Conservation (phyloP, 345 rosid species). For the Salix caprea region DNA sequence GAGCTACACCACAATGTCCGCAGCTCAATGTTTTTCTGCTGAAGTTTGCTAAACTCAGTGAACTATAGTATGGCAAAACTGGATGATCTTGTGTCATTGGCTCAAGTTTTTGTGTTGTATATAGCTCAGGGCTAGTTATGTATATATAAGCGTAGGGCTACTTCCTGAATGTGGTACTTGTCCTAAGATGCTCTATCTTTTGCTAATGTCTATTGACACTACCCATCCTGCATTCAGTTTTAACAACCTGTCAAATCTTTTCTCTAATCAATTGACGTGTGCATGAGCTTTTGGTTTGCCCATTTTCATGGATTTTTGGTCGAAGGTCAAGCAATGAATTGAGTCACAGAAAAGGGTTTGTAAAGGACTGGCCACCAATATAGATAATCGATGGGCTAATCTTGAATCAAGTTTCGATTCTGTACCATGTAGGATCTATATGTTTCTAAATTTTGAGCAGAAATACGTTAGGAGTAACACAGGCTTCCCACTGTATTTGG, state of each 20-base stretch:
- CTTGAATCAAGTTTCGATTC: not conserved
- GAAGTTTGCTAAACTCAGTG: not conserved
- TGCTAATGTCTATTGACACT: not conserved
- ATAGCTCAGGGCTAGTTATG: too few relatives aligned
- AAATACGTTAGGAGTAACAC: too few relatives aligned
- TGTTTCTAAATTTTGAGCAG: too few relatives aligned
- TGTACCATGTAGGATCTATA: not conserved
- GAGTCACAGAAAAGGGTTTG: not conserved
- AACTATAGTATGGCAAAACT: not conserved
- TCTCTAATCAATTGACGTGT: not conserved
- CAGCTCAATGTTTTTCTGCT: slow-evolving; percentile 40
- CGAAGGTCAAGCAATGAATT: not conserved
- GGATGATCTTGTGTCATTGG: not conserved
- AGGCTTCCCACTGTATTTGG: too few relatives aligned
- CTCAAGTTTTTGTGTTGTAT: not conserved
- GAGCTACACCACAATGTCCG: slow-evolving; percentile 15
- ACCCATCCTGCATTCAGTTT: not conserved
- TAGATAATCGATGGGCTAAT: not conserved
- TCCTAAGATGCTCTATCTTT: not conserved
- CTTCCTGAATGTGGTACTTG: not conserved
- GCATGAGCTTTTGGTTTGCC: not conserved
- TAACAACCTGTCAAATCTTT: not conserved
- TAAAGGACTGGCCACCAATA: not conserved
- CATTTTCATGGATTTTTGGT: not conserved
- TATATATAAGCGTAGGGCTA: not conserved